Base-by-base conservation (phyloP, 2,329 filamentous ascomycete genomes). In the Fusarium annulatum region DNA sequence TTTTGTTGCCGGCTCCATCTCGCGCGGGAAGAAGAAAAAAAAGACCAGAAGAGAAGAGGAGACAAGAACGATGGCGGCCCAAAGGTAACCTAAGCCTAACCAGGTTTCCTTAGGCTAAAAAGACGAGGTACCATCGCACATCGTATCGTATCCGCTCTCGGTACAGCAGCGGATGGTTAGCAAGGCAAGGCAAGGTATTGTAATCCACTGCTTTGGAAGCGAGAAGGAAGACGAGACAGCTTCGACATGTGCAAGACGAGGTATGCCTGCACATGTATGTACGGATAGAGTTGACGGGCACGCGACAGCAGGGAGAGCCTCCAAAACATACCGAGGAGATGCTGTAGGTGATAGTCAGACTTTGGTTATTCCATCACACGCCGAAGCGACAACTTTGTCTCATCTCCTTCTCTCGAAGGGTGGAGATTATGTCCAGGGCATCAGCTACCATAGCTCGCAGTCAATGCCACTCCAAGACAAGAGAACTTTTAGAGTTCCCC, bases 141-240 rank as follows among this genome's bases (percentile, higher is more conserved):
- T 64, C 41, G 59, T 42, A 53, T 71, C 45, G 61, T 73, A 67
- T 71, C 71, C 71, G 66, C 61, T 60, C 59, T 71, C 67, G 42
- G 66, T 41, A 70, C 70, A 58, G 60, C 38, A 69, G 42, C 51
- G 49, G n/a, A 57, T 58, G 56, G 46, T 21, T 9, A 19, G 34
- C 23, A 14, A 23, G 48, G 28, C 46, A 9, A 33, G 30, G 48
- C 30, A 34, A 51, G 48, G 26, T 21, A 48, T 28, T 21, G n/a
- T 52, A 70, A 66, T 65, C 70, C 70, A 73, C 56, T 49, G 30
- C 53, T 59, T 60, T 43, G 61, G 71, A 63, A 73, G 61, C 70
- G 71, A 73, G 60, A 52, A 42, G 58, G 62, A 69, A 49, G 41
- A 41, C 26, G n/a, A 56, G 48, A 30, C 43, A 64, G 42, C 38